These are phyloP conservation scores for Parathielavia hyrcaniae DNA, from an alignment of 495 filamentous ascomycete species.

Conservation along the genomic window DNA sequence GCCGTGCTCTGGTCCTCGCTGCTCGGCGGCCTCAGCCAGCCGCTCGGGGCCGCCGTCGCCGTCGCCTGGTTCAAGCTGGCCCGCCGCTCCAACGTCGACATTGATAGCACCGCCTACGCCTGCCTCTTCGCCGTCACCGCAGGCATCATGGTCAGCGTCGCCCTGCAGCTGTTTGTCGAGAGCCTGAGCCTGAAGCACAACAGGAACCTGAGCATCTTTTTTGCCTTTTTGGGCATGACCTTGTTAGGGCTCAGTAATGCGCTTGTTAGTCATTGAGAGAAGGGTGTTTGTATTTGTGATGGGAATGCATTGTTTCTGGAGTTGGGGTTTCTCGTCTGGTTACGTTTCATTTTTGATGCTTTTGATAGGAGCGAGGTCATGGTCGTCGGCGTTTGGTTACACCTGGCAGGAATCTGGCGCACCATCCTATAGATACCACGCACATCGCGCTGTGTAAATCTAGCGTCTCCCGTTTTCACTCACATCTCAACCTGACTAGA, in stretches of 20 bases:
- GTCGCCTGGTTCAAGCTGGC: constrained; percentile 72
- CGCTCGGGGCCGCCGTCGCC: constrained; percentile 76
- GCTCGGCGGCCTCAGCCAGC: constrained; percentile 80
- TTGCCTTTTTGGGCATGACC: constrained; percentile 85
- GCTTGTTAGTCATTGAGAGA: constrained; percentile 38
- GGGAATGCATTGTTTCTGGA: not conserved
- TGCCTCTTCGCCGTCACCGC: constrained; percentile 84
- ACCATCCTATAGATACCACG: no score
- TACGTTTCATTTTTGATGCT: not conserved
- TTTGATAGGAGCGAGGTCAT: not conserved
- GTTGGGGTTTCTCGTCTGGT: not conserved
- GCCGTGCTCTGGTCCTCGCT: constrained; percentile 81
- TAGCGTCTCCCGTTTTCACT: no score
- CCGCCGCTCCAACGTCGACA: constrained; percentile 43
- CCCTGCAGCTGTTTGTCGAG: constrained; percentile 82
- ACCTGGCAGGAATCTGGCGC: no score
- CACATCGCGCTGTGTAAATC: no score
- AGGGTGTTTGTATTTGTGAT: not conserved
- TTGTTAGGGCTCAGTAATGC: constrained; percentile 83
- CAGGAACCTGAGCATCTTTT: constrained; percentile 69
- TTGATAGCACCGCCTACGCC: constrained; percentile 72
- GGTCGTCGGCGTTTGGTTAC: not conserved
- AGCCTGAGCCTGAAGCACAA: constrained; percentile 75
- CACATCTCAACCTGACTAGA: no score
- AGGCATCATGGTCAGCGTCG: constrained; percentile 92